Conservation (phyloP, 2,329 filamentous ascomycete species). For the Neurospora sp. region DNA sequence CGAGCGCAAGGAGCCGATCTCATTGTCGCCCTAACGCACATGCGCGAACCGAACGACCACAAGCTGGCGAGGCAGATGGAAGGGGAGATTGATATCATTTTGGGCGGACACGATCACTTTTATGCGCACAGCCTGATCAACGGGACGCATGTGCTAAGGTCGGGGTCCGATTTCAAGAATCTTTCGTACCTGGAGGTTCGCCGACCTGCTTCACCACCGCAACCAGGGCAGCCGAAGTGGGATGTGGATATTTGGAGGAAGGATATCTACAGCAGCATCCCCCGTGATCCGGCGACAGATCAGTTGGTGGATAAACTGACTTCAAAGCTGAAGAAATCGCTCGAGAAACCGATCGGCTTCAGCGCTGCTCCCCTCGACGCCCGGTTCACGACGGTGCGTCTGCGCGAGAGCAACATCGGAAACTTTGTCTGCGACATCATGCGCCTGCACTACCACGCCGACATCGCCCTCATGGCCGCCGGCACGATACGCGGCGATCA, state of each 20-base stretch:
- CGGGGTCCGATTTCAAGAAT: slow-evolving; percentile 86
- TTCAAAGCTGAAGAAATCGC: slow-evolving; percentile 60
- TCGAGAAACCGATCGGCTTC: slow-evolving; percentile 77
- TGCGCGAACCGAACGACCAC: slow-evolving; percentile 80
- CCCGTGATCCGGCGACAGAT: slow-evolving; percentile 51
- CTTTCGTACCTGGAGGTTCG: slow-evolving; percentile 78
- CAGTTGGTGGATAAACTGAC: slow-evolving; percentile 60
- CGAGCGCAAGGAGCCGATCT: slow-evolving; percentile 73
- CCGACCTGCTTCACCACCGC: slow-evolving; percentile 33
- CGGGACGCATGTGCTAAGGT: slow-evolving; percentile 74
- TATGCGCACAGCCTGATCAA: slow-evolving; percentile 72
- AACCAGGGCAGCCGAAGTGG: slow-evolving; percentile 43
- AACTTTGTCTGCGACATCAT: slow-evolving; percentile 92
- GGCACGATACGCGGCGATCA: slow-evolving; percentile 76
- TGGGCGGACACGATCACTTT: slow-evolving; percentile 86
- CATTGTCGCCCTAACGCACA: slow-evolving; percentile 73
- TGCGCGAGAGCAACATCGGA: slow-evolving; percentile 71
- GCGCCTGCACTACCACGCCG: slow-evolving; percentile 70
- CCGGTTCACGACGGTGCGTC: slow-evolving; percentile 73
- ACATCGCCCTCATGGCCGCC: slow-evolving; percentile 75
- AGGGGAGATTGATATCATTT: slow-evolving; percentile 65
- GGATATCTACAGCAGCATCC: slow-evolving; percentile 61
- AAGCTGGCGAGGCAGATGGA: slow-evolving; percentile 69
- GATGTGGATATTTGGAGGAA: slow-evolving; percentile 68
- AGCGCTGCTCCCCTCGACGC: slow-evolving; percentile 76